These are phyloP conservation scores for Macrotyloma uniflorum DNA, from an alignment of 306 rosid species.

Conservation along the genomic window DNA sequence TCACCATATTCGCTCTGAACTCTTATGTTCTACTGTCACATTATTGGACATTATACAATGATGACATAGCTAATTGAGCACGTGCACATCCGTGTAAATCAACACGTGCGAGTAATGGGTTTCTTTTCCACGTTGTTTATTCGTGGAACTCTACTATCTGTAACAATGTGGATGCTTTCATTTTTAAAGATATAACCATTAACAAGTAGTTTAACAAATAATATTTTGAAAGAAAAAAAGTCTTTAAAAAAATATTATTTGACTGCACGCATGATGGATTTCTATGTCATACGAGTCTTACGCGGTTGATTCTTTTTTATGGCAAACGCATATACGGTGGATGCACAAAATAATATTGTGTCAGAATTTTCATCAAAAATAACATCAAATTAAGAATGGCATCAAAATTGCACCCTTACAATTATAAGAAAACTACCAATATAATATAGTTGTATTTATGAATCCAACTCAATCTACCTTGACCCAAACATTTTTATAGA, in stretches of 20 bases:
- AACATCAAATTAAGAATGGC: too few species aligned
- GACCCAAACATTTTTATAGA: too few species aligned
- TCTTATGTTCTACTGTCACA: not conserved
- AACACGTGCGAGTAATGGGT: not conserved
- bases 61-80: not conserved
- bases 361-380: too few species aligned
- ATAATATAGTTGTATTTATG: too few species aligned
- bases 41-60: not conserved
- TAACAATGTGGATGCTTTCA: not conserved
- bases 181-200: not conserved
- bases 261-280: not conserved
- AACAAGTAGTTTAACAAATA: not conserved
- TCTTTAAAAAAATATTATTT: not conserved
- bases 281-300: not conserved
- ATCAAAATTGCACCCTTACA: too few species aligned
- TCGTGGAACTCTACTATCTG: not conserved
- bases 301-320: too few species aligned
- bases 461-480: too few species aligned
- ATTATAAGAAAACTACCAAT: too few species aligned
- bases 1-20: not conserved
- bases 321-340: too few species aligned
- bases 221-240: not conserved
- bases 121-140: not conserved
- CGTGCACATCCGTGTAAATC: not conserved
- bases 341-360: too few species aligned